Evolutionary conservation across 805 yeast species (phyloP).

Genomic region (Starmerella riodocensis): DNA sequence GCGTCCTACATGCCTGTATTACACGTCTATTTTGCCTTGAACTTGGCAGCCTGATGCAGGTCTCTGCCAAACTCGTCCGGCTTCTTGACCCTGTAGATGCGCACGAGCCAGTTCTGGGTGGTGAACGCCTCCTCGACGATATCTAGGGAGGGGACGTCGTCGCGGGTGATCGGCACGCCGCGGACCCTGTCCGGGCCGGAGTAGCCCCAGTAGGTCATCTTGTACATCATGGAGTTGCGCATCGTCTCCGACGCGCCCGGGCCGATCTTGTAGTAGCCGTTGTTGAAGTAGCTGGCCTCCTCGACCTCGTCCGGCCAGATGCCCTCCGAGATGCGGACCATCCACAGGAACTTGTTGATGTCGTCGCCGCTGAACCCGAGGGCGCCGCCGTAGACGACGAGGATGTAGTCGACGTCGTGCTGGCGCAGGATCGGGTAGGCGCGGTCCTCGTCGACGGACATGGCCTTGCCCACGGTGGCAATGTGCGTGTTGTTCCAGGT

Average conservation of each 20-base stretch:
- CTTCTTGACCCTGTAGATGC: slow-evolving; percentile 85
- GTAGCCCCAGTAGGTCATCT: slow-evolving; percentile 82
- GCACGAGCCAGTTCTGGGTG: slow-evolving; percentile 89
- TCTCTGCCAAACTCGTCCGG: slow-evolving; percentile 78
- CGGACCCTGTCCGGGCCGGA: slow-evolving; percentile 73
- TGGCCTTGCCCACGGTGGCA: slow-evolving; percentile 97
- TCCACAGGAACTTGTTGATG: slow-evolving; percentile 92
- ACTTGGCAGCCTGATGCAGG: slow-evolving; percentile 12
- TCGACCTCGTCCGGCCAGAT: slow-evolving; percentile 98
- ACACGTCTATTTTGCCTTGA: slow-evolving; percentile 3
- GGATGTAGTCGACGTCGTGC: slow-evolving; percentile 89
- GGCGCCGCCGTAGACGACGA: slow-evolving; percentile 87
- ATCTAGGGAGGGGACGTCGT: slow-evolving; percentile 42
- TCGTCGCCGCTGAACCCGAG: slow-evolving; percentile 94
- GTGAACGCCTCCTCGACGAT: slow-evolving; percentile 90
- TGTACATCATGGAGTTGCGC: slow-evolving; percentile 85
- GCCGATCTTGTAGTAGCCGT: slow-evolving; percentile 85
- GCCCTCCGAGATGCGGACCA: slow-evolving; percentile 97
- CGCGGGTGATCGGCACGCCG: slow-evolving; percentile 52
- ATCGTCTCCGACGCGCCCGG: slow-evolving; percentile 67
- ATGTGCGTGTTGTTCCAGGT: slow-evolving; percentile 99
- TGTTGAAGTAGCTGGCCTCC: slow-evolving; percentile 73
- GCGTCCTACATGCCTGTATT: no score
- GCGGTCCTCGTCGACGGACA: slow-evolving; percentile 78
- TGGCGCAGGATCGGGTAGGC: slow-evolving; percentile 78